Conservation (phyloP, 2,329 filamentous ascomycete genomes). For the Polytolypa hystricis region DNA sequence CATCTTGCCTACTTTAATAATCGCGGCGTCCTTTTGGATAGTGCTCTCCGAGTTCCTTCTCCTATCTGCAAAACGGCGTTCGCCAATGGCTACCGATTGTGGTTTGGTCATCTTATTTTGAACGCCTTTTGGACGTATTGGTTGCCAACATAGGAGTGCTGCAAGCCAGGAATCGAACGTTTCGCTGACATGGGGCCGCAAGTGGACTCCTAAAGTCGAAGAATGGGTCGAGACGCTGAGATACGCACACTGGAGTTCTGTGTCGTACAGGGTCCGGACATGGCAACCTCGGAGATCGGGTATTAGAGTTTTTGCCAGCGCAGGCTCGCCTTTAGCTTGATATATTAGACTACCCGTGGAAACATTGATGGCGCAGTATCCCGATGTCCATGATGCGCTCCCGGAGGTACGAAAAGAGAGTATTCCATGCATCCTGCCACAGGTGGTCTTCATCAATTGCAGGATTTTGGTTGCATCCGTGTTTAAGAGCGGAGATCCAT, state of each 20-base stretch:
- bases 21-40: conserved; percentile 57
- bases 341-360: conserved; percentile 40
- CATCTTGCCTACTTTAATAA: conserved; percentile 92
- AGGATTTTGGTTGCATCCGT: conserved; percentile 38
- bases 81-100: conserved; percentile 33
- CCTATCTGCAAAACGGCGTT: conserved; percentile 32
- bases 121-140: conserved; percentile 39
- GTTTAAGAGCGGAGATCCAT: conserved; percentile 29
- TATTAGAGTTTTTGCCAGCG: conserved; percentile 37
- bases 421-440: conserved; percentile 42
- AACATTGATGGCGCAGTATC: conserved; percentile 42
- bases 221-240: conserved; percentile 39
- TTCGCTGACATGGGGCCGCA: conserved; percentile 39
- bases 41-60: conserved; percentile 38
- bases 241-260: conserved; percentile 35
- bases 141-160: conserved; percentile 42
- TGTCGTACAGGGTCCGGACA: conserved; percentile 37
- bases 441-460: conserved; percentile 42
- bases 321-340: conserved; percentile 39
- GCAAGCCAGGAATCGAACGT: conserved; percentile 43
- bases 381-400: conserved; percentile 36
- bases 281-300: conserved; percentile 40
- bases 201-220: conserved; percentile 36
- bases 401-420: conserved; percentile 38
- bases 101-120: conserved; percentile 41